A percentile compares a stretch with the other conserved stretches of the same genome.
These are phyloP conservation scores for Dactylorhiza incarnata DNA, from an alignment of 106 monocot genomes.

Conservation along the genomic window DNA sequence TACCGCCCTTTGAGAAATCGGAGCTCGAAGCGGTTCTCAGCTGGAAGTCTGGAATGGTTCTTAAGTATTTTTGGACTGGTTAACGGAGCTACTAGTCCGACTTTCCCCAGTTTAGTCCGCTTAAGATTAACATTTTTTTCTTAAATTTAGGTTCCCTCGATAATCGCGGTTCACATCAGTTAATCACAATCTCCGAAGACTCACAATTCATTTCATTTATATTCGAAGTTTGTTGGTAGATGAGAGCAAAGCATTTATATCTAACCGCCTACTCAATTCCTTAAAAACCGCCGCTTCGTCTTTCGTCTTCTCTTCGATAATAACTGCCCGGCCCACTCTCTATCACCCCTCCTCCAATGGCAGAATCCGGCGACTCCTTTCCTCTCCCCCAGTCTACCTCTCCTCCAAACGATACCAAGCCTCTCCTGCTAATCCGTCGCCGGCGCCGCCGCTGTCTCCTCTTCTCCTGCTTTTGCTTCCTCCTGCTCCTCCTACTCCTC, in stretches of 20 bases:
- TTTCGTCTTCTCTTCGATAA: too few species aligned
- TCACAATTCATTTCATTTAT: neutral
- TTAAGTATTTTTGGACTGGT: too few species aligned
- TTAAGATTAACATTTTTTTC: too few species aligned
- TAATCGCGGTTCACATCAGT: neutral
- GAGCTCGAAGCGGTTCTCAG: too few species aligned
- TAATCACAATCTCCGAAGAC: neutral
- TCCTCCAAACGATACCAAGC: neutral
- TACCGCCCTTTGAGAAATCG: too few species aligned
- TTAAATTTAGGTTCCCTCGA: neutral
- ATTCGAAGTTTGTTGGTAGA: neutral
- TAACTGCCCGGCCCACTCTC: neutral
- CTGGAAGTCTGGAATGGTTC: too few species aligned
- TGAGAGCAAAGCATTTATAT: neutral
- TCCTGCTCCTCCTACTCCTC: conserved; percentile 19
- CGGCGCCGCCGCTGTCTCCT: conserved; percentile 10
- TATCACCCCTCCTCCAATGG: neutral
- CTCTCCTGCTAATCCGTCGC: too few species aligned
- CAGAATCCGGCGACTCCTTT: neutral
- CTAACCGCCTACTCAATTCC: neutral
- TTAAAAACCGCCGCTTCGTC: neutral
- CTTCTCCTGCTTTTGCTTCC: neutral
- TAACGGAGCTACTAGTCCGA: too few species aligned
- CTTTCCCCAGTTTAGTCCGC: too few species aligned
- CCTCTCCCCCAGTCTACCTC: neutral